A percentile compares a stretch with the other conserved stretches of the same genome.
Conservation (phyloP, 1,139 yeast species). For the Candida sojae region DNA sequence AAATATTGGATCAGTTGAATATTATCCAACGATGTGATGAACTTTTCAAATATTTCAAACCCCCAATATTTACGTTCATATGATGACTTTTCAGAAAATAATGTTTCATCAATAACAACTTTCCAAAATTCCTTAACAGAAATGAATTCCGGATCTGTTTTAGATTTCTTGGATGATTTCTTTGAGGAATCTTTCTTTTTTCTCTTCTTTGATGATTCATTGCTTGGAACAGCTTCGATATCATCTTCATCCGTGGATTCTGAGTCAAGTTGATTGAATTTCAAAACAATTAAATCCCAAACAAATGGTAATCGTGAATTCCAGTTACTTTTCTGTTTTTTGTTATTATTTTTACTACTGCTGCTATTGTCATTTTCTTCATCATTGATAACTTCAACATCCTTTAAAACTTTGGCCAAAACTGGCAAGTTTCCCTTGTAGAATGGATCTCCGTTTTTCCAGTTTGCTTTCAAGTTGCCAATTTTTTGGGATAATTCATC, state of each 20-base stretch:
- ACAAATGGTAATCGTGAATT: constrained; percentile 79
- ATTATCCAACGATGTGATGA: constrained; percentile 26
- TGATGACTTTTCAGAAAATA: constrained; percentile 76
- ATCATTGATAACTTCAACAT: constrained; percentile 42
- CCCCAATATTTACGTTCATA: constrained; percentile 90
- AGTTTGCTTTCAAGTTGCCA: constrained; percentile 35
- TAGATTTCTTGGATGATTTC: constrained; percentile 30
- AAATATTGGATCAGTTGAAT: constrained; percentile 33
- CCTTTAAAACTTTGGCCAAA: constrained; percentile 69
- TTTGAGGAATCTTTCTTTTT: constrained; percentile 22
- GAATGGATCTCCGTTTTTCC: constrained; percentile 79
- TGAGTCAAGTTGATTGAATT: constrained; percentile 28
- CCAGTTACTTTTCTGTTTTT: constrained; percentile 67
- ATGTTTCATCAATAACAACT: constrained; percentile 73
- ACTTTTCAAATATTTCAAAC: constrained; percentile 64
- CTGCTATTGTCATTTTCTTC: constrained; percentile 11
- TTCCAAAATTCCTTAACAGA: constrained; percentile 77
- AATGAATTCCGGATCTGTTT: constrained; percentile 21
- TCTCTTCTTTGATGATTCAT: constrained; percentile 7
- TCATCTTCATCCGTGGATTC: constrained; percentile 18
- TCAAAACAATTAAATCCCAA: constrained; percentile 66
- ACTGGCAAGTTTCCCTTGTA: constrained; percentile 62
- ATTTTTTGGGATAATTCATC: constrained; percentile 24
- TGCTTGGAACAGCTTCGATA: constrained; percentile 14
- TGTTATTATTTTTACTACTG: not conserved